A percentile compares a stretch with the other conserved stretches of the same genome.
Evolutionary conservation across 2,329 filamentous ascomycete species (phyloP).

Genomic region (Stemphylium vesicarium): DNA sequence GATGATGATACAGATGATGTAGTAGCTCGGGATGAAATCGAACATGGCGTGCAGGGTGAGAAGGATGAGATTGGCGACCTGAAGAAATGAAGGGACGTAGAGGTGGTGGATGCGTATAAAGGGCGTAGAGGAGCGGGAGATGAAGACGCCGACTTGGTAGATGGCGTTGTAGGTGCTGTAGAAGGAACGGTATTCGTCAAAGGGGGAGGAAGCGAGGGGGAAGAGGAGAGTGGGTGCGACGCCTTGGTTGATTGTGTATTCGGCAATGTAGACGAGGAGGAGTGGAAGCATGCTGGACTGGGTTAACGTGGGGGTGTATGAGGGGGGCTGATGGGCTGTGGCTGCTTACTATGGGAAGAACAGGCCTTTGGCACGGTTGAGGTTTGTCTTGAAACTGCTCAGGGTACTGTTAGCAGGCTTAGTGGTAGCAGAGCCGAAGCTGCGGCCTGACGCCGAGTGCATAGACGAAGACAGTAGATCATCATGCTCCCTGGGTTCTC

Average conservation of each 20-base stretch:
- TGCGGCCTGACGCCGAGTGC: conserved; percentile 40
- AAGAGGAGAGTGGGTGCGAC: conserved; percentile 90
- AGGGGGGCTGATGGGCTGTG: not conserved
- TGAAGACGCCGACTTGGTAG: conserved; percentile 93
- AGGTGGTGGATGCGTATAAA: conserved; percentile 82
- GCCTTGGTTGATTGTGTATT: conserved; percentile 98
- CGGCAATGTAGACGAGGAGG: conserved; percentile 89
- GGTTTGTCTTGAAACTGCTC: conserved; percentile 54
- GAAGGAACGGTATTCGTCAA: conserved; percentile 81
- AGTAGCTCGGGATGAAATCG: conserved; percentile 48
- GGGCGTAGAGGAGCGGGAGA: conserved; percentile 88
- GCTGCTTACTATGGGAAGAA: conserved; percentile 71
- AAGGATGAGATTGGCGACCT: conserved; percentile 76
- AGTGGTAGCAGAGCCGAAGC: conserved; percentile 25
- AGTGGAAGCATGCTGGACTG: conserved; percentile 78
- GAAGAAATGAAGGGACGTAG: conserved; percentile 82
- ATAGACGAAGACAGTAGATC: conserved; percentile 45
- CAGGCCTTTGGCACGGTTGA: conserved; percentile 71
- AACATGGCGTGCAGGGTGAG: conserved; percentile 79
- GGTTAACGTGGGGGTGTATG: conserved; percentile 9
- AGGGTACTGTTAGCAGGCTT: conserved; percentile 23
- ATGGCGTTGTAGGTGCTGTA: conserved; percentile 95
- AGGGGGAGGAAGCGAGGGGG: conserved; percentile 76
- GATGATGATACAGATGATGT: conserved; percentile 80
- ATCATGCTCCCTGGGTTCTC: conserved; percentile 45